Base-by-base conservation (phyloP, 345 rosid species). In the Rhodamnia argentea region DNA sequence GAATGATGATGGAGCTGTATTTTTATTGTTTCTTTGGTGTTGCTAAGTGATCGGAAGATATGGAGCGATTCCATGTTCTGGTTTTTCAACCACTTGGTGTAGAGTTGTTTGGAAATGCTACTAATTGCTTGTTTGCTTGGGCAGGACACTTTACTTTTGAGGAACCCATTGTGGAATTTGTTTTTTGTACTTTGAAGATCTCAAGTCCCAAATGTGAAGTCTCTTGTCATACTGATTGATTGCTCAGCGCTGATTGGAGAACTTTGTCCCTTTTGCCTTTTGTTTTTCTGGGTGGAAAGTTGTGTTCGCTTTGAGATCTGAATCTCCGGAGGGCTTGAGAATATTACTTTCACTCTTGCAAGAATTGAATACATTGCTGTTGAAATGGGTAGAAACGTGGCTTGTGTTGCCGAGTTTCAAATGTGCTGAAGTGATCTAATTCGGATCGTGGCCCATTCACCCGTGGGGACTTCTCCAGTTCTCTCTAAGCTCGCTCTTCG, bases 81-180 rank as follows among this genome's bases (percentile, higher is more conserved):
- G 59, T 56, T 20, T n/a, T 52, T 24, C 54, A 13, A 59, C 24
- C 44, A n/a, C 56, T 52, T n/a, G 11, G 29, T 70, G 18, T 2
- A 20, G 54, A 16, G 62, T 40, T 54, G 32, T n/a, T 7, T 52
- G 32, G 6, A 27, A 70, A 52, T 16, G 56, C 7, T 51, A 53
- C 42, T 85, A 20, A 74, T 42, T 27, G 1, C 40, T 6, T 23
- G 47, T 54, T 75, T 47, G 76, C 29, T 83, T 55, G 85, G 85
- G 87, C 94, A 95, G 97, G 98, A 93, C 50, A 95, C 98, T 14
- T 95, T 93, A 91, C 94, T 95, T 84, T 93, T 88, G 5, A 90
- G 91, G 76, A 92, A 93, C 86, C 92, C 93, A 7, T 84, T 91
- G 2, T 92, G 95, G 98, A 92, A 90, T 87, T 91, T 85, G 5